Conservation (phyloP, 106 monocot genomes). For the Dendrobium huoshanense region DNA sequence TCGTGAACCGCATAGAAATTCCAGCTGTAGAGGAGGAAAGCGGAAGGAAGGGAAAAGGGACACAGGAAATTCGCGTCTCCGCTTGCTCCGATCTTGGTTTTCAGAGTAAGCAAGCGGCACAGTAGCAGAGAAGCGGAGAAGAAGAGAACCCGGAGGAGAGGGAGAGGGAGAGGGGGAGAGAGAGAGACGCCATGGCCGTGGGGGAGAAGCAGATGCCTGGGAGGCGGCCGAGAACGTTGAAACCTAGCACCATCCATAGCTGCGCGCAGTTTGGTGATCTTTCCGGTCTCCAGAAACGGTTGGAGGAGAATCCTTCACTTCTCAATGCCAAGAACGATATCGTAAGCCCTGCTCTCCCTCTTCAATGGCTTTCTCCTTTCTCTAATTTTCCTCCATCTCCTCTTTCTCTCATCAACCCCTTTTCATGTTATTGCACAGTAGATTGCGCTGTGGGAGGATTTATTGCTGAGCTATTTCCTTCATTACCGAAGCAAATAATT, state of each 20-base stretch:
- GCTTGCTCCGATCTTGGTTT: too few relatives aligned
- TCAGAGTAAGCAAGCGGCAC: too few relatives aligned
- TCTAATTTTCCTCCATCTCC: background rate
- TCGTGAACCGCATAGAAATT: too few relatives aligned
- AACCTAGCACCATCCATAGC: conserved; percentile 50
- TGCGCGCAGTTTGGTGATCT: conserved; percentile 71
- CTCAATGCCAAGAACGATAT: conserved; percentile 65
- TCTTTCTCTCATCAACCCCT: background rate
- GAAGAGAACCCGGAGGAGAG: too few relatives aligned
- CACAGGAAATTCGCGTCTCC: too few relatives aligned
- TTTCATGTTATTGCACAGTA: background rate
- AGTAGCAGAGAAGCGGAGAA: too few relatives aligned
- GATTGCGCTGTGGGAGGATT: background rate
- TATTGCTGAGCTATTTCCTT: background rate
- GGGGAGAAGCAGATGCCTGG: conserved; percentile 20
- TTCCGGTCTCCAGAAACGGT: conserved; percentile 48
- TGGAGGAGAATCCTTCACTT: conserved; percentile 67
- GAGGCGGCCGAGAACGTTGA: conserved; percentile 24
- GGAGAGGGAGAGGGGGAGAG: too few relatives aligned
- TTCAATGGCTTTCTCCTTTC: background rate
- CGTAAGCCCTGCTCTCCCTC: conserved; percentile 20
- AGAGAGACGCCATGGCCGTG: conserved; percentile 26
- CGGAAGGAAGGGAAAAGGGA: too few relatives aligned
- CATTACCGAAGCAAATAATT: background rate
- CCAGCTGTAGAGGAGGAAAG: too few relatives aligned